Percentiles rank a stretch among this genome's conserved stretches.
These are phyloP conservation scores for Tuber brumale DNA, from an alignment of 495 filamentous ascomycete species.

Conservation along the genomic window DNA sequence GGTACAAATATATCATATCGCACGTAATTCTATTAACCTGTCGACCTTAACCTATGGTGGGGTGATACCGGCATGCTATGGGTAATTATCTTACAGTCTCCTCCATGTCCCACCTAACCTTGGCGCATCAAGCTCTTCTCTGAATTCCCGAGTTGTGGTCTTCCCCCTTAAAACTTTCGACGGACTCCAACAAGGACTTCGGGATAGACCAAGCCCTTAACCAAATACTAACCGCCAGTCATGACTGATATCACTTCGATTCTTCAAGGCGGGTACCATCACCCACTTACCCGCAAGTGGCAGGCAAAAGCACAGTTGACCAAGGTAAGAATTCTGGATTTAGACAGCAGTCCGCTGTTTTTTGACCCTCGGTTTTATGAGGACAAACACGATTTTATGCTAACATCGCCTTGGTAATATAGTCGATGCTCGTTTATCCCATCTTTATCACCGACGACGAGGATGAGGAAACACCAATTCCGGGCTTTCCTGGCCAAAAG, in stretches of 20 bases:
- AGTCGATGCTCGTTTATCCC: constrained; percentile 98
- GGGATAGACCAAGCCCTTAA: not conserved
- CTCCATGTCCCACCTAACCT: not conserved
- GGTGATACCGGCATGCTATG: no score
- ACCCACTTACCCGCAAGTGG: constrained; percentile 85
- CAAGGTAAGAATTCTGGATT: constrained; percentile 55
- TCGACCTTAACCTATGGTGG: no score
- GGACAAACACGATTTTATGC: not conserved
- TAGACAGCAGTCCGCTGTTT: constrained; percentile 1
- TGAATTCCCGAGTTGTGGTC: not conserved
- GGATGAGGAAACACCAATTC: constrained; percentile 83
- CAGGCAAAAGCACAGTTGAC: constrained; percentile 95
- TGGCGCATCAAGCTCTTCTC: not conserved
- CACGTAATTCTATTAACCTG: no score
- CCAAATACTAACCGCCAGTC: not conserved
- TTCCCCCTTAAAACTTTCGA: not conserved
- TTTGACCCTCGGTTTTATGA: not conserved
- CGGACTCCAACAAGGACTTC: not conserved
- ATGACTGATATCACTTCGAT: constrained; percentile 77
- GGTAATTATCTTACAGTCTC: not conserved
- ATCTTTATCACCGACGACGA: constrained; percentile 91
- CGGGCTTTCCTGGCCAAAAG: constrained; percentile 80
- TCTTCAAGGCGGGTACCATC: constrained; percentile 88
- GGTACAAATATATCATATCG: no score
- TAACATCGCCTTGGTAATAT: constrained; percentile 6